phyloP scores from a whole-genome alignment of 768 basidiomycete genomes.

The Pluteus cervinus region DNA sequence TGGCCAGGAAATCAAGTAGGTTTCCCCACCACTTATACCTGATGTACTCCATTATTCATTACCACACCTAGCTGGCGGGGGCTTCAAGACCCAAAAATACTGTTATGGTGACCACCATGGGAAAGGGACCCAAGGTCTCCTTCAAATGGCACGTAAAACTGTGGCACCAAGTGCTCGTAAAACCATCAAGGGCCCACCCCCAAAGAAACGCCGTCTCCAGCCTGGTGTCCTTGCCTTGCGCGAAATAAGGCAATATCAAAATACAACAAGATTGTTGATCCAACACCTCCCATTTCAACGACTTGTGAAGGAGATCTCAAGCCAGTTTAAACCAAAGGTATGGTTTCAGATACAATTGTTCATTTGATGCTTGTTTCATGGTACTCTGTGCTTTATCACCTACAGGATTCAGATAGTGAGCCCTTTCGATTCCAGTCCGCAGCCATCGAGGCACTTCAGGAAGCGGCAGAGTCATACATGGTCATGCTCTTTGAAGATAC shows the following conservation, averaged over 20 bases:
- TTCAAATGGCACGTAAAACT: no score
- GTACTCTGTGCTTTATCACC: neutral
- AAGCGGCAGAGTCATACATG: slow-evolving; percentile 76
- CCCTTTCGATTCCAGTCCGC: slow-evolving; percentile 52
- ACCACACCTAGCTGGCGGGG: no score
- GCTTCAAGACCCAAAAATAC: no score
- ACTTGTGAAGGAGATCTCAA: slow-evolving; percentile 66
- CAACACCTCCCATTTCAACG: slow-evolving; percentile 84
- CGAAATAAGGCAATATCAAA: slow-evolving; percentile 79
- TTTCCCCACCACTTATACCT: no score
- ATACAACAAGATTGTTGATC: slow-evolving; percentile 80
- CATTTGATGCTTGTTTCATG: neutral
- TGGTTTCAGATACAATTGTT: neutral
- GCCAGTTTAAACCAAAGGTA: neutral
- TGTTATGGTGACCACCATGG: no score
- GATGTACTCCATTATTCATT: no score
- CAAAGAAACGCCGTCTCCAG: slow-evolving; percentile 57
- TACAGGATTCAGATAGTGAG: neutral
- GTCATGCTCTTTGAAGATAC: slow-evolving; percentile 73
- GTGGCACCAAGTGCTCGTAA: no score
- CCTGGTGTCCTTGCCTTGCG: slow-evolving; percentile 82
- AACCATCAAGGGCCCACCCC: no score
- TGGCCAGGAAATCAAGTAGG: no score
- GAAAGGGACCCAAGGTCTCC: no score
- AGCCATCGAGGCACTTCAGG: slow-evolving; percentile 76